These are phyloP conservation scores for Trichoderma oligosporum DNA, from an alignment of 2,329 filamentous ascomycete species.

Conservation along the genomic window DNA sequence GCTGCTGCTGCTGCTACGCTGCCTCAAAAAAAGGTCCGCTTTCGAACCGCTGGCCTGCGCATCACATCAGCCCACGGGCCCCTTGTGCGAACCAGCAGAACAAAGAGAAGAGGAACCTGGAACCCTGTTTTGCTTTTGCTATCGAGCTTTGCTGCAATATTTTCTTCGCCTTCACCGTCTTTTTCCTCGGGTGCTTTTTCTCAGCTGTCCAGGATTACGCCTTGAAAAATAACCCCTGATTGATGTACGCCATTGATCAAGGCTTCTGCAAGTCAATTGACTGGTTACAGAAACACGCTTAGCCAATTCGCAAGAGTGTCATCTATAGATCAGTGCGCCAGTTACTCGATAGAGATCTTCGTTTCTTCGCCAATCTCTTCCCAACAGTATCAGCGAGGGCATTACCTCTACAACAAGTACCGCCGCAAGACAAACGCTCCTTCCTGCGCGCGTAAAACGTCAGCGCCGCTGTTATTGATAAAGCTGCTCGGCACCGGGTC, in stretches of 20 bases:
- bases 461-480: conserved; percentile 5
- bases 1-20: too few species aligned
- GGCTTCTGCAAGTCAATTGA: background rate
- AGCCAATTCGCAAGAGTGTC: background rate
- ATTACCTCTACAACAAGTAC: background rate
- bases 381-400: conserved; percentile 1
- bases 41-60: conserved; percentile 8
- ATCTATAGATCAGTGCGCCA: background rate
- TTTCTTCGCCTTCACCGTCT: background rate
- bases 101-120: background rate
- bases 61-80: conserved; percentile 12
- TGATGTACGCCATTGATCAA: background rate
- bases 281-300: background rate
- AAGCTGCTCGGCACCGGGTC: conserved; percentile 1
- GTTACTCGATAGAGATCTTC: conserved; percentile 6
- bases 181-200: background rate
- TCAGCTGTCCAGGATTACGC: background rate
- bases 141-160: background rate
- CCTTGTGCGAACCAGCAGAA: background rate
- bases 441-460: conserved; percentile 1
- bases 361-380: conserved; percentile 12
- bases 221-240: background rate
- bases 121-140: background rate
- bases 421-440: background rate
- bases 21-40: background rate